Base-by-base conservation (phyloP, 495 filamentous ascomycete species). In the Lepidopterella palustris region DNA sequence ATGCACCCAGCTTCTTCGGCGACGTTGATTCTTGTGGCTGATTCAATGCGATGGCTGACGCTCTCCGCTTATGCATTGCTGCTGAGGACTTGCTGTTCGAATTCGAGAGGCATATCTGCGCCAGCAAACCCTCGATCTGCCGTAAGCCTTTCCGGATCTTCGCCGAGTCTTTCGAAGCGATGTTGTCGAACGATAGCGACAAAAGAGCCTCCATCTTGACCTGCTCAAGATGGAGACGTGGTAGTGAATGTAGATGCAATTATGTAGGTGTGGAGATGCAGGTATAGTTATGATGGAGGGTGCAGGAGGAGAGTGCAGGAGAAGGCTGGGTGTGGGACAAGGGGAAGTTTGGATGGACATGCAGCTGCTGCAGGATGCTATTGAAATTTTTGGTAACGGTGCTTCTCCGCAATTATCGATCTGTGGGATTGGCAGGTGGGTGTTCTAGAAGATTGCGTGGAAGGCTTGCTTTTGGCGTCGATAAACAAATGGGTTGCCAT, bases 111-210 rank as follows among this genome's bases (percentile, higher is more conserved):
- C 93, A 97, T 72, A 98, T 93, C 73, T 96, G 92, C 4, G 93
- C 93, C 26, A 98, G 84, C 28, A 98, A 82, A 18, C 93, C 93
- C 74, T 98, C 93, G 50, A 97, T 89, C 74, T 96, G 92, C 56
- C 90, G 89, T 55, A 98, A 78, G 28, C 93, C 93, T 76, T 97
- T 97, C 48, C 88, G 84, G 67, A 97, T 88, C 76, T 95, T 93
- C 70, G 79, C 75, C 45, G 82, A 83, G 70, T 96, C 91, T 72
- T 90, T 95, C 24, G 92, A 96, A 49, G 92, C 95, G 55, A 98
- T 85, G 73, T 96, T 93, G 73, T 96, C 91, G 73, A 98, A 98
- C 60, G 92, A 89, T 68, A 95, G 84, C 18, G 91, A 92, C 59
- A 98, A 77, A 24, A 98, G 80, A 52, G 88, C 82, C 76, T 98